Evolutionary conservation across 179 eudicot species (phyloP).

Genomic region (Pouteria campechiana): DNA sequence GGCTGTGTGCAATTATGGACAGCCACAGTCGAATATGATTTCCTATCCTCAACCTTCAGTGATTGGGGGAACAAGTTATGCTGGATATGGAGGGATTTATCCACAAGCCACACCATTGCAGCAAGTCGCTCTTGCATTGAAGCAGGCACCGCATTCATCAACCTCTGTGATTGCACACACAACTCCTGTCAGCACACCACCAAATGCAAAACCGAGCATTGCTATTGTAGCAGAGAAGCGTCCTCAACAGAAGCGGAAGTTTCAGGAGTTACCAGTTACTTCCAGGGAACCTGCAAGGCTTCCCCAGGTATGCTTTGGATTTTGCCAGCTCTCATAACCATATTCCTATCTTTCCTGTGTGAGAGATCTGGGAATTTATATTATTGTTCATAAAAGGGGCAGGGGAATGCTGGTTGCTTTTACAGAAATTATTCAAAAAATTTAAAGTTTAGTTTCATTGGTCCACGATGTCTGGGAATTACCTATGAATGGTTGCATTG

Average conservation of each 20-base stretch:
- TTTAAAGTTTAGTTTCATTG: too few species aligned
- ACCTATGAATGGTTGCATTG: too few species aligned
- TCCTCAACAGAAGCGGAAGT: slow-evolving; percentile 51
- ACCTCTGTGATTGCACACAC: slow-evolving; percentile 40
- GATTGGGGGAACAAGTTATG: slow-evolving; percentile 51
- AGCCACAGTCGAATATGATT: slow-evolving; percentile 24
- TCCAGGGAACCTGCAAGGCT: slow-evolving; percentile 20
- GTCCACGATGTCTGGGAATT: too few species aligned
- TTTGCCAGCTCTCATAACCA: too few species aligned
- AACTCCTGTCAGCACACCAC: slow-evolving; percentile 14
- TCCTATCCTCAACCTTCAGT: slow-evolving; percentile 27
- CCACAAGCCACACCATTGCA: slow-evolving; percentile 92
- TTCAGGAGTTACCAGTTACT: slow-evolving; percentile 50
- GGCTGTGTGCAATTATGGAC: slow-evolving; percentile 15
- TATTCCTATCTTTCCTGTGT: too few species aligned
- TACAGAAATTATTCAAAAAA: too few species aligned
- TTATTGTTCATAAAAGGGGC: too few species aligned
- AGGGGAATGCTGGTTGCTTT: too few species aligned
- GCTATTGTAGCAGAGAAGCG: slow-evolving; percentile 36
- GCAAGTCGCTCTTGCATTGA: slow-evolving; percentile 81
- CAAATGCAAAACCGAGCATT: slow-evolving; percentile 13
- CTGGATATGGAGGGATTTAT: slow-evolving; percentile 82
- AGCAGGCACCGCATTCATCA: slow-evolving; percentile 38
- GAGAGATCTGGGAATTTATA: too few species aligned
- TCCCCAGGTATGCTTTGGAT: slow-evolving; percentile 72